These are phyloP conservation scores for Alternaria gaisen DNA, from an alignment of 2,329 filamentous ascomycete genomes.

Conservation along the genomic window DNA sequence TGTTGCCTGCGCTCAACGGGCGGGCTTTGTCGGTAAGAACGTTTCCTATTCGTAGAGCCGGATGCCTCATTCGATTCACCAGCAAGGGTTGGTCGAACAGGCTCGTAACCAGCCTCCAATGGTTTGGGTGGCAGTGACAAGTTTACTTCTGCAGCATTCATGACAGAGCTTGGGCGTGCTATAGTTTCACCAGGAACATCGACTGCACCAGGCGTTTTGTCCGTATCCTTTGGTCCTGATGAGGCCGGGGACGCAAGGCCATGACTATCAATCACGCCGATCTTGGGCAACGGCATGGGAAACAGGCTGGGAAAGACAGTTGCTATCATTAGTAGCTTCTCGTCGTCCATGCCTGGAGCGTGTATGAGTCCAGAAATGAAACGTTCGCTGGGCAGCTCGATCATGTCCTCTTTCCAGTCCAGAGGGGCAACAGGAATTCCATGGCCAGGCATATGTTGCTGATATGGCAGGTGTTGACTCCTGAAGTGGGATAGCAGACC, in stretches of 20 bases:
- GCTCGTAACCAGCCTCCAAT: conserved; percentile 61
- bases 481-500: conserved; percentile 69
- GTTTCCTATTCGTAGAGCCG: conserved; percentile 29
- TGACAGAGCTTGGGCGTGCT: conserved; percentile 33
- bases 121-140: conserved; percentile 45
- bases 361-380: conserved; percentile 60
- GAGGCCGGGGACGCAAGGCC: conserved; percentile 38
- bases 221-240: conserved; percentile 42
- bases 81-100: conserved; percentile 51
- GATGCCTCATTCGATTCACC: conserved; percentile 26
- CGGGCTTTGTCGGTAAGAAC: conserved; percentile 36
- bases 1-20: conserved; percentile 39
- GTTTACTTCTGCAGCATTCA: conserved; percentile 36
- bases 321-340: conserved; percentile 62
- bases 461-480: conserved; percentile 60
- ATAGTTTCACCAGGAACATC: conserved; percentile 28
- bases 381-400: conserved; percentile 64
- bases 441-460: conserved; percentile 31
- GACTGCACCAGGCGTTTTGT: conserved; percentile 29
- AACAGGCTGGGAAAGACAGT: conserved; percentile 60
- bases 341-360: conserved; percentile 65
- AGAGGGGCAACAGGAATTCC: conserved; percentile 37
- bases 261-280: conserved; percentile 49
- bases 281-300: conserved; percentile 54
- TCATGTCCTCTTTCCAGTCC: conserved; percentile 70